Base-by-base conservation (phyloP, 1,139 yeast genomes). In the Candida sp. region DNA sequence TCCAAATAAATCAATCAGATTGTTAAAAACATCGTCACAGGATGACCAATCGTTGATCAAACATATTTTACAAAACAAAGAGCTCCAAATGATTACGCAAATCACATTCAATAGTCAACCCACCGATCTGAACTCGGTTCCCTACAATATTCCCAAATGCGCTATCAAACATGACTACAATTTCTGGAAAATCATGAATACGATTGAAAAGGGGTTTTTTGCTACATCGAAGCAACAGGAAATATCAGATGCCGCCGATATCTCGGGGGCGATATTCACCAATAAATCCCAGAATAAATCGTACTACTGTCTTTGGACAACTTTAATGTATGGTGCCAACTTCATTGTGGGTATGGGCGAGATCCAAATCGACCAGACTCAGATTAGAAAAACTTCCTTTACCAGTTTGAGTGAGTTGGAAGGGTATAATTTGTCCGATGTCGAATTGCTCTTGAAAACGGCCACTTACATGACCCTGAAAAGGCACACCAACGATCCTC, bases 361-460 rank as follows among this genome's bases (percentile, higher is more conserved):
- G 49, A 49, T 70, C 40, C 58, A 61, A 41, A 56, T 58, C 40
- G 68, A 64, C 38, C 43, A 36, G 32, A 8, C 22, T 2, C 19
- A 46, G 58, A 22, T 48, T 59, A 54, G 74, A 36, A 64, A 70
- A 4, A 65, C 73, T 21, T 69, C 75, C 27, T 66, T 69, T 43
- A 60, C 70, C 8, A 70, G 72, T 3, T 48, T 70, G 36, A 68
- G 69, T 50, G 76, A 70, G 8, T 56, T 70, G 47, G 75, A 74
- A 21, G 75, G 74, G 2, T 60, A 57, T 50, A 71, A 70, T 45
- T 71, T 70, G 57, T 73, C 70, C 45, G 77, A 71, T 49, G 61
- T 70, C 47, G 74, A 68, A 47, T 53, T 71, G 29, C 58, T 72
- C 46, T 50, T 72, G 38, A 52, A 56, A n/a, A 49, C 62, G 2